phyloP scores from a whole-genome alignment of 805 yeast species.

The Candida pini region DNA sequence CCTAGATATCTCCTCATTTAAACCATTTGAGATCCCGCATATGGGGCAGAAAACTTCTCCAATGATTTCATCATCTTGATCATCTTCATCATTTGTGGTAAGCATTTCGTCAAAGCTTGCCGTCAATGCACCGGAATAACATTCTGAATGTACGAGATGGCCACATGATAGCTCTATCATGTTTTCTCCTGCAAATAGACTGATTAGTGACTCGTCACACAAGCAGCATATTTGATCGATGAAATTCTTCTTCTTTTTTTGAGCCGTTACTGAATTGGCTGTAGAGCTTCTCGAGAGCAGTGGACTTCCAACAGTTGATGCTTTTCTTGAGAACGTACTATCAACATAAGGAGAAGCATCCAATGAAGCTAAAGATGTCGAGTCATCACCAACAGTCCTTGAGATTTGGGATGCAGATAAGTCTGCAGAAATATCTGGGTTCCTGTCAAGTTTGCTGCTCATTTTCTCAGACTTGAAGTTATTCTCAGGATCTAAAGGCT shows the following conservation, averaged over 20 bases:
- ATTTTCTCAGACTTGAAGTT: no score
- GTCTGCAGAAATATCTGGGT: no score
- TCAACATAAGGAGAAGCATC: no score
- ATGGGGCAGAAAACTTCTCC: constrained; percentile 12
- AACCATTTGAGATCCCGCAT: constrained; percentile 11
- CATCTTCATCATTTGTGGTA: constrained; percentile 2
- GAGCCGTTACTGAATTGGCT: no score
- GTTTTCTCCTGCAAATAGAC: constrained; percentile 37
- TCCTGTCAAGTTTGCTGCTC: no score
- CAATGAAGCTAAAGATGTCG: no score
- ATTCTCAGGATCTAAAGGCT: no score
- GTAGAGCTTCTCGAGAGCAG: no score
- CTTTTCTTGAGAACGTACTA: no score
- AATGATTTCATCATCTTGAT: neutral
- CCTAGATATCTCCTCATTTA: constrained; percentile 12
- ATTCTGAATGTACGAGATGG: constrained; percentile 40
- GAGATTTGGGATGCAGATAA: no score
- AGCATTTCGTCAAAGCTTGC: neutral
- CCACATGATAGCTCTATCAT: constrained; percentile 36
- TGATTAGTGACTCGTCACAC: constrained; percentile 38
- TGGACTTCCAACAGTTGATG: no score
- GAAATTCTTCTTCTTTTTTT: constrained; percentile 7
- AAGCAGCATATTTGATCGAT: constrained; percentile 31
- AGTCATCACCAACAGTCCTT: no score
- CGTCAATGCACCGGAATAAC: constrained; percentile 24